These are phyloP conservation scores for Phytophthora tubulina DNA, from an alignment of 352 stramenopile genomes.

Conservation along the genomic window DNA sequence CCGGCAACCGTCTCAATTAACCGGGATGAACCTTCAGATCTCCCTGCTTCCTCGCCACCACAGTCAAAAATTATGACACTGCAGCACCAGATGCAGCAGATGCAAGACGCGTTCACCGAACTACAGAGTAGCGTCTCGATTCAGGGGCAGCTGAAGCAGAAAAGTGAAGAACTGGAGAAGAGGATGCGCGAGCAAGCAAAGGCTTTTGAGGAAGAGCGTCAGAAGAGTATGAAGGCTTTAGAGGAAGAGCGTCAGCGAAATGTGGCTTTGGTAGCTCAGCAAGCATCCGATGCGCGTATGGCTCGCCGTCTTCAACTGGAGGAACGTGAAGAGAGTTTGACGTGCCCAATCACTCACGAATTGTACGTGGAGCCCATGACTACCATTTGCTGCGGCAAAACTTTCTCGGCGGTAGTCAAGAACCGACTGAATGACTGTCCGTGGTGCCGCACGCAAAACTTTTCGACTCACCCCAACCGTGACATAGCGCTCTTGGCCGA, in stretches of 20 bases:
- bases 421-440: slow-evolving; percentile 5
- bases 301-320: slow-evolving; percentile 10
- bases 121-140: slow-evolving; percentile 6
- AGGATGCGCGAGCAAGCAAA: slow-evolving; percentile 10
- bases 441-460: slow-evolving; percentile 8
- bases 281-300: slow-evolving; percentile 7
- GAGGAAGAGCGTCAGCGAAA: slow-evolving; percentile 2
- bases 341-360: slow-evolving; percentile 14
- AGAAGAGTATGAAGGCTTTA: too few species aligned
- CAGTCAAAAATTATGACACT: background rate
- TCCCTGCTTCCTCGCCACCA: background rate
- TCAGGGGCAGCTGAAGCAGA: slow-evolving; percentile 7
- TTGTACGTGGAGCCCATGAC: slow-evolving; percentile 17
- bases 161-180: slow-evolving; percentile 8
- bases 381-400: slow-evolving; percentile 28
- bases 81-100: slow-evolving; percentile 22
- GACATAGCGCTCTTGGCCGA: slow-evolving; percentile 14
- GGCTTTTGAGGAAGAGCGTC: background rate
- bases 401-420: slow-evolving; percentile 14
- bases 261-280: slow-evolving; percentile 6
- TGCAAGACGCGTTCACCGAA: slow-evolving; percentile 11
- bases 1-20: too few species aligned
- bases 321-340: slow-evolving; percentile 18
- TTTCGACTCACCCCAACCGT: slow-evolving; percentile 16
- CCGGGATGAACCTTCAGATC: too few species aligned